phyloP scores from a whole-genome alignment of 2,329 filamentous ascomycete genomes.

The Pseudocercospora cruenta region DNA sequence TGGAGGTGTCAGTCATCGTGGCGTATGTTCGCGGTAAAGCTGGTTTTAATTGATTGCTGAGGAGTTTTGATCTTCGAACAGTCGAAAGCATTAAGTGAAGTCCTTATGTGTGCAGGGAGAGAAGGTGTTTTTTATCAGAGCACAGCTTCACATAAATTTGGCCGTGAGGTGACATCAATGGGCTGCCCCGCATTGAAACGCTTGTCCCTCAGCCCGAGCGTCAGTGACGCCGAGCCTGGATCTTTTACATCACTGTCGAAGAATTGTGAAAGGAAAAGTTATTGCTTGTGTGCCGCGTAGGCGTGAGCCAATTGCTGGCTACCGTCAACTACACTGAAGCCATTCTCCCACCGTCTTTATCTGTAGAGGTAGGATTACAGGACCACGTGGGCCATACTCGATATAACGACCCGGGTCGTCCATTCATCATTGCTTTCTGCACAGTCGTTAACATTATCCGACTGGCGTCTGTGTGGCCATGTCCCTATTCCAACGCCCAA shows the following conservation, averaged over 20 bases:
- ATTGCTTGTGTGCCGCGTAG: not conserved
- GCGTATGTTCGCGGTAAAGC: conserved; percentile 34
- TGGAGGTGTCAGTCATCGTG: conserved; percentile 62
- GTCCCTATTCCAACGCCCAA: not conserved
- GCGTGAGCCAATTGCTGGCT: not conserved
- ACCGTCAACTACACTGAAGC: not conserved
- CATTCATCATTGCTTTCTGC: not conserved
- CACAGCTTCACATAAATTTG: conserved; percentile 5
- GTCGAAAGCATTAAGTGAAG: conserved; percentile 13
- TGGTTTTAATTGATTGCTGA: conserved; percentile 11
- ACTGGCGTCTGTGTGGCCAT: not conserved
- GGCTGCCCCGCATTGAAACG: not conserved
- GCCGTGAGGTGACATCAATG: not conserved
- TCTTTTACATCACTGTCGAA: not conserved
- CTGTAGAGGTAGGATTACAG: not conserved
- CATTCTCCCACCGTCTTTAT: conserved; percentile 1
- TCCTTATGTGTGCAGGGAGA: not conserved
- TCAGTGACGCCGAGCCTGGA: not conserved
- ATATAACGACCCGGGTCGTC: not conserved
- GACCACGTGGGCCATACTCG: not conserved
- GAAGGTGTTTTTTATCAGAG: not conserved
- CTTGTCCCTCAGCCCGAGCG: conserved; percentile 1
- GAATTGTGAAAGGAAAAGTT: not conserved
- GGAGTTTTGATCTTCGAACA: conserved; percentile 16
- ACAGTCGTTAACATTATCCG: not conserved